These are phyloP conservation scores for Calcarisporium arbuscula DNA, from an alignment of 2,329 filamentous ascomycete genomes.

Conservation along the genomic window DNA sequence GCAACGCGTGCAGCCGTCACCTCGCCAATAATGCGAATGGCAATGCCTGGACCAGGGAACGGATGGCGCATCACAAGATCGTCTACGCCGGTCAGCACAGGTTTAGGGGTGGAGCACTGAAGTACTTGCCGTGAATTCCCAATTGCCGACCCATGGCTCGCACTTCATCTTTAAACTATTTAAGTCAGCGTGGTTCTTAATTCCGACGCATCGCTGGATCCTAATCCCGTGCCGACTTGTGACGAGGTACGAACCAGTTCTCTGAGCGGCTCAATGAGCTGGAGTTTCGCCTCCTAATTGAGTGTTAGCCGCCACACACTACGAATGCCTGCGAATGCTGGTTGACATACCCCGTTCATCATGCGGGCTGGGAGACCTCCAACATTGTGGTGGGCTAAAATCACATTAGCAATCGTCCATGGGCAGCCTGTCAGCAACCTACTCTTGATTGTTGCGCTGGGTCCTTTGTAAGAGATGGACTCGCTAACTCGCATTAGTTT, in stretches of 20 bases:
- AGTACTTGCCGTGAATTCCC: constrained; percentile 24
- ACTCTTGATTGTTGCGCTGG: constrained; percentile 45
- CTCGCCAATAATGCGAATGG: constrained; percentile 76
- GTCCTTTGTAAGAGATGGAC: constrained; percentile 40
- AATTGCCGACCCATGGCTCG: constrained; percentile 23
- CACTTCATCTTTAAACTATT: constrained; percentile 72
- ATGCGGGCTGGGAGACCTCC: constrained; percentile 57
- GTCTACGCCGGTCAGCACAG: no score
- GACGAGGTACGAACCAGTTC: constrained; percentile 9
- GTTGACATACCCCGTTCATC: constrained; percentile 34
- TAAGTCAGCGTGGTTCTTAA: no score
- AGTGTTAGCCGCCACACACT: background rate
- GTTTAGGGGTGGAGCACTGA: no score
- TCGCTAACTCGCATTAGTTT: constrained; percentile 40
- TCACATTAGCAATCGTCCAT: constrained; percentile 11
- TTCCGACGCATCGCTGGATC: no score
- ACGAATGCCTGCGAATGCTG: constrained; percentile 33
- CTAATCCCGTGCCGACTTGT: no score
- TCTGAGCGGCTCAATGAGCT: constrained; percentile 57
- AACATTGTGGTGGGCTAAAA: constrained; percentile 53
- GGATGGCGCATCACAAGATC: constrained; percentile 20
- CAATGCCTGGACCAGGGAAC: constrained; percentile 50
- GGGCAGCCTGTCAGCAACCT: constrained; percentile 19
- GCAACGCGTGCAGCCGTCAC: constrained; percentile 73
- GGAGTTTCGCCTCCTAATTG: constrained; percentile 30